Evolutionary conservation across 2,329 filamentous ascomycete species (phyloP), one percentile per base, ranked within the genome.

Genomic region (Ophiocordyceps sinensis): DNA sequence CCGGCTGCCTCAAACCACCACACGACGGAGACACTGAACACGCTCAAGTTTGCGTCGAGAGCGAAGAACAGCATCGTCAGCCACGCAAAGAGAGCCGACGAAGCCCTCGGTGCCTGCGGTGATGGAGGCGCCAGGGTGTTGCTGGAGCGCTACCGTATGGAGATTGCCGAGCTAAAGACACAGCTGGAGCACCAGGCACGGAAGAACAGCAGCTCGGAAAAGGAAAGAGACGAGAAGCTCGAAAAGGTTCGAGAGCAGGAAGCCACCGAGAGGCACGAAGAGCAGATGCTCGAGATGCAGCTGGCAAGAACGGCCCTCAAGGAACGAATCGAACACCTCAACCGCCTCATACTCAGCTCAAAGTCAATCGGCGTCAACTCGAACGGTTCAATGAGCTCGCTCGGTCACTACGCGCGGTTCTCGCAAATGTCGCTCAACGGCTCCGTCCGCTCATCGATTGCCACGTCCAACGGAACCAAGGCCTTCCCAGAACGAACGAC

Each of bases 201-300:
- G 57, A 75, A 77, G 36, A 73, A 75, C 37, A 45, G 42, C 9
- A 80, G 80, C 32, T 75, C 77, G 36, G 76, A 82, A 41, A 71
- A 69, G 43, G 63, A 67, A 21, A 75, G 73, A 39, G 73, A 82
- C 44, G 75, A 79, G 38, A 76, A 84, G 53, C 77, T 84, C 49
- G 85, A 91, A 53, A 75, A 79, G 49, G 78, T 70, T 34, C 71
- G 79, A 15, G 80, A 91, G 57, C 77, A 82, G 51, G 85, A 95
- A 61, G 83, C 84, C 8, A 80, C 87, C 49, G 76, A 85, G 49
- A 78, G 87, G 32, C 91, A 95, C 51, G 88, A 95, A 56, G 91
- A 96, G 64, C 91, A 98, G 60, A 89, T 98, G 74, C 71, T 98
- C 41, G 91, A 98, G 62, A 96, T 98, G 85, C 91, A 98, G 58